These are phyloP conservation scores for Colletotrichum noveboracense DNA, from an alignment of 2,329 filamentous ascomycete species.

Conservation along the genomic window DNA sequence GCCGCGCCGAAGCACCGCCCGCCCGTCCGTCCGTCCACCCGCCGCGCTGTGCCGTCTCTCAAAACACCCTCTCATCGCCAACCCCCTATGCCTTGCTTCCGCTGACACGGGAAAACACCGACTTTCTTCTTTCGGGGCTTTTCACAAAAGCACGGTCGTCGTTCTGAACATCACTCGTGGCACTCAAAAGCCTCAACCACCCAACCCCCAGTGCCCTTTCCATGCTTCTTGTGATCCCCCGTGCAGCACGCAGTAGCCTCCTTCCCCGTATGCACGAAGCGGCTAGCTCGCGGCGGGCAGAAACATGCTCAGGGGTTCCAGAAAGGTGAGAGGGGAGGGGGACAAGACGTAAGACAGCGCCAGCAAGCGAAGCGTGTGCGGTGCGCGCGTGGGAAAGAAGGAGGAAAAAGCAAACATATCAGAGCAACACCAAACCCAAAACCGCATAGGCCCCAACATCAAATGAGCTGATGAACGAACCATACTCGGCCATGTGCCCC, in stretches of 20 bases:
- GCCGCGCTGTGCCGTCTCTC: neutral
- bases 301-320: neutral
- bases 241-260: neutral
- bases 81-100: neutral
- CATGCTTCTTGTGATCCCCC: neutral
- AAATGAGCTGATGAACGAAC: slow-evolving; percentile 12
- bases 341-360: neutral
- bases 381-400: neutral
- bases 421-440: neutral
- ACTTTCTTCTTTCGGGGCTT: slow-evolving; percentile 4
- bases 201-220: neutral
- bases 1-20: neutral
- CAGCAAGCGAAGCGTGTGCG: neutral
- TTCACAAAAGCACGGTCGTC: neutral
- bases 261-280: neutral
- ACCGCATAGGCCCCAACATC: neutral
- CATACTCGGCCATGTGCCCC: neutral
- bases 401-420: slow-evolving; percentile 10
- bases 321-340: neutral
- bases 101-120: neutral
- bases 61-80: neutral
- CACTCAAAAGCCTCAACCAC: neutral
- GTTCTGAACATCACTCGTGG: neutral
- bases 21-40: neutral
- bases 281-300: neutral